These are phyloP conservation scores for Metschnikowia lunata DNA, from an alignment of 805 yeast genomes.

Conservation along the genomic window DNA sequence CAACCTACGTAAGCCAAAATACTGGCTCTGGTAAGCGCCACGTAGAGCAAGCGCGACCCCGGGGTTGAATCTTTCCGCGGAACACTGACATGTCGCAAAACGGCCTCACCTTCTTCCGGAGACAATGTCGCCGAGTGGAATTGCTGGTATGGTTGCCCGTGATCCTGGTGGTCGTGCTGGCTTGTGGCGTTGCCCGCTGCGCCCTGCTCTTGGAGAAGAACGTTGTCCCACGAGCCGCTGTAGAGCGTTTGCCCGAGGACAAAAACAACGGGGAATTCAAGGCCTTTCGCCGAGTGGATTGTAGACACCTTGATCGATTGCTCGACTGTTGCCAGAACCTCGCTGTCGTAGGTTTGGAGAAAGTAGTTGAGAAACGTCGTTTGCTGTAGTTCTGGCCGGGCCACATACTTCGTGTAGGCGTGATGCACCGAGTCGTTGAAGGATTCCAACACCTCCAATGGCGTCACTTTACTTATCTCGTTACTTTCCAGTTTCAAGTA, in stretches of 20 bases:
- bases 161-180: not conserved
- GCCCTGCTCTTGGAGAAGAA: not conserved
- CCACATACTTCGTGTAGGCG: conserved; percentile 7
- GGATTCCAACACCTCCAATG: conserved; percentile 10
- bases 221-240: conserved; percentile 12
- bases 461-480: conserved; percentile 4
- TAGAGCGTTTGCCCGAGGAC: conserved; percentile 21
- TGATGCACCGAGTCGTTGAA: conserved; percentile 16
- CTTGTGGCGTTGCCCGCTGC: not conserved
- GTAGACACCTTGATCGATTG: conserved; percentile 55
- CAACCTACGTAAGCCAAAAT: conserved; percentile 37
- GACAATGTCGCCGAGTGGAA: too few species aligned
- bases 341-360: conserved; percentile 38
- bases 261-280: conserved; percentile 69
- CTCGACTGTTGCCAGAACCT: conserved; percentile 22
- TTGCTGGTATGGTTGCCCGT: too few species aligned
- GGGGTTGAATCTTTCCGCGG: too few species aligned
- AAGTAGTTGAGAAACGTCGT: conserved; percentile 35
- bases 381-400: conserved; percentile 4
- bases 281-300: conserved; percentile 69
- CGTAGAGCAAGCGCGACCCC: conserved; percentile 46
- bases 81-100: not conserved
- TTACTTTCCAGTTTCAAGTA: conserved; percentile 1
- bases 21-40: conserved; percentile 63
- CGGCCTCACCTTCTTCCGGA: too few species aligned